Base-by-base conservation (phyloP, 2,329 filamentous ascomycete species). In the Drechslera avenae region DNA sequence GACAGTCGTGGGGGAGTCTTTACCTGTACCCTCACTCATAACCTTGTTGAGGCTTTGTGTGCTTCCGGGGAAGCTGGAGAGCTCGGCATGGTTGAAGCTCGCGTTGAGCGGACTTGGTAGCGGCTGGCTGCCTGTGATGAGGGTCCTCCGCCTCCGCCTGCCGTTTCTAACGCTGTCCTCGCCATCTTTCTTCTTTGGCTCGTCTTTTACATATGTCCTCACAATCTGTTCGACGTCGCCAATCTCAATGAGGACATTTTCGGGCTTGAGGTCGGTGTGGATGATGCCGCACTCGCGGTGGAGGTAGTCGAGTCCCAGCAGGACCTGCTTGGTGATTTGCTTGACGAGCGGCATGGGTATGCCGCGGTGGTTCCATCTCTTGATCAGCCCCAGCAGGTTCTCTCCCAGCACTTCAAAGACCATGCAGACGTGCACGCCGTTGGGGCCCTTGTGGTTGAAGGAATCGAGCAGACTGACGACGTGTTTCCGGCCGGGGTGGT, bases 271-370 rank as follows among this genome's bases (percentile, higher is more conserved):
- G 72, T 97, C 93, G 54, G 94, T 97, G 76, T 99, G 94, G 69
- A 99, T 97, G 77, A 99, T 97, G 70, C 94, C 94, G 76, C 94
- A 99, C 77, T 99, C 93, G 66, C 94, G 87, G 74, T 99, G 94
- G 32, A 99, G 83, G 73, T 97, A 97, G 75, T 99, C 94, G 57
- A 99, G 81, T 33, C 94, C 94, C 21, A 99, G 84, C 39, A 99
- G 82, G 8, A 97, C 94, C 77, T 99, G 94, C 76, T 97, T 97
- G 23, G 94, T 95, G 75, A 99, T 99, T 75, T 97, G 94, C 81
- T 97, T 97, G 72, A 97, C 94, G 12, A 99, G 82, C 13, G 90
- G 85, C 87, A 96, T 96, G 35, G 94, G 94, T 51, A 99, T 97
- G 40, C 94, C 94, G 54, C 94, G 85, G 74, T 97, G 94, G 73